A percentile compares a stretch with the other conserved stretches of the same genome.
phyloP scores from a whole-genome alignment of 2,329 filamentous ascomycete species.

The Claviceps purpurea region DNA sequence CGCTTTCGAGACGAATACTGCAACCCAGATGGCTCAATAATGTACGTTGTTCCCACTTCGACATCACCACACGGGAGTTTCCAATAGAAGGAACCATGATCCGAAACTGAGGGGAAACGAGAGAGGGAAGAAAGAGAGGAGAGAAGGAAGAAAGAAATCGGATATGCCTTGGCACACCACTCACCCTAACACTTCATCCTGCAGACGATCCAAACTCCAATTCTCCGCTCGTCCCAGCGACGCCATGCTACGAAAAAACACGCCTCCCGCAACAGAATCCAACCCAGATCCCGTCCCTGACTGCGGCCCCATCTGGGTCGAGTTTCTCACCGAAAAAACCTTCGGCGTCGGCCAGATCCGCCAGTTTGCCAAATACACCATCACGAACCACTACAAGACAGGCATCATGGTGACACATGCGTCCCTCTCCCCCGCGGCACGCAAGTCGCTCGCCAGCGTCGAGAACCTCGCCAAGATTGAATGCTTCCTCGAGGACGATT shows the following conservation, averaged over 20 bases:
- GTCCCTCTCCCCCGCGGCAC: slow-evolving; percentile 70
- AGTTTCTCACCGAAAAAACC: slow-evolving; percentile 69
- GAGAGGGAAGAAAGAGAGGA: neutral
- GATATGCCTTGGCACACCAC: too few species aligned
- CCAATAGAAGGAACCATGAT: too few species aligned
- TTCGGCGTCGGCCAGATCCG: slow-evolving; percentile 91
- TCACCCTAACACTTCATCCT: neutral
- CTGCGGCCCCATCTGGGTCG: slow-evolving; percentile 82
- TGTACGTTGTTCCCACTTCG: slow-evolving; percentile 40
- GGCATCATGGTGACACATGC: slow-evolving; percentile 83
- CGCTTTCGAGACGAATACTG: slow-evolving; percentile 63
- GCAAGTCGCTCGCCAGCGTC: slow-evolving; percentile 72
- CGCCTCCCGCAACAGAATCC: slow-evolving; percentile 51
- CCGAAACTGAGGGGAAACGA: neutral
- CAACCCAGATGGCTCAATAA: slow-evolving; percentile 57
- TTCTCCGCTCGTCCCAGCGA: slow-evolving; percentile 79
- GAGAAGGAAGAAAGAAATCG: neutral
- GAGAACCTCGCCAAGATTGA: slow-evolving; percentile 71
- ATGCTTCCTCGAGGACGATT: slow-evolving; percentile 88
- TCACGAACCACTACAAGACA: slow-evolving; percentile 68
- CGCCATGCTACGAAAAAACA: slow-evolving; percentile 75
- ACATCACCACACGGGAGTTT: neutral
- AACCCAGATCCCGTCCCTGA: slow-evolving; percentile 60
- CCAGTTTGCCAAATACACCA: slow-evolving; percentile 71
- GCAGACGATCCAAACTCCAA: slow-evolving; percentile 67